phyloP scores from a whole-genome alignment of 2,329 filamentous ascomycete species.

The Microthyrium microscopicum region DNA sequence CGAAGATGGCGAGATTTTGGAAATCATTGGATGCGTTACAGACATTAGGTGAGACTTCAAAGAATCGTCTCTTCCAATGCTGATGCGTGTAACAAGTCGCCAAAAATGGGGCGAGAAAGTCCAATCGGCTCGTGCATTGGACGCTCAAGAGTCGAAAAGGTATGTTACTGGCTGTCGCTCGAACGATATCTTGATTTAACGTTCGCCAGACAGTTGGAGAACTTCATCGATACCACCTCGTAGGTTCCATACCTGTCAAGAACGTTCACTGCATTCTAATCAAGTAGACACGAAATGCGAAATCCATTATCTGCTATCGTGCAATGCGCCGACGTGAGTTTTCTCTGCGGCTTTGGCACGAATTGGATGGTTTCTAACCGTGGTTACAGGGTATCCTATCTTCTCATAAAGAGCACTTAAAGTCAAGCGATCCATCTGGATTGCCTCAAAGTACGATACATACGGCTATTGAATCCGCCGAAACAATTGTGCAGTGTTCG shows the following conservation, averaged over 20 bases:
- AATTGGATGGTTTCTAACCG: constrained; percentile 7
- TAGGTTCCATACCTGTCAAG: neutral
- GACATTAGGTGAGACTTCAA: constrained; percentile 2
- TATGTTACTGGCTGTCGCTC: no score
- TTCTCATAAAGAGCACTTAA: constrained; percentile 19
- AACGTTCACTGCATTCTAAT: neutral
- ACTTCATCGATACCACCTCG: constrained; percentile 20
- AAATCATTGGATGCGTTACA: constrained; percentile 1
- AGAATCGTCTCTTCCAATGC: no score
- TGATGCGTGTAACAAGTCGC: no score
- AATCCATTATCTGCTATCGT: constrained; percentile 9
- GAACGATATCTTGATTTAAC: no score
- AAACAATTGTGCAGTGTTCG: no score
- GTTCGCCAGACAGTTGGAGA: constrained; percentile 24
- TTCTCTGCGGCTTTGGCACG: neutral
- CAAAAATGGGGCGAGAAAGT: constrained; percentile 3
- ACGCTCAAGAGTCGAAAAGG: constrained; percentile 2
- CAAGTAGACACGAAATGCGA: constrained; percentile 8
- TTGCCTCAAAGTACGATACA: constrained; percentile 1
- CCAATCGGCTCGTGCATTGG: neutral
- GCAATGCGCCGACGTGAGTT: constrained; percentile 2
- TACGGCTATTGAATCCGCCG: neutral
- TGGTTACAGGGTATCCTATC: constrained; percentile 16
- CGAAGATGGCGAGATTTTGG: constrained; percentile 1
- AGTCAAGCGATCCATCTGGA: constrained; percentile 16